phyloP scores from a whole-genome alignment of 495 filamentous ascomycete species.

The Sporormia fimetaria region DNA sequence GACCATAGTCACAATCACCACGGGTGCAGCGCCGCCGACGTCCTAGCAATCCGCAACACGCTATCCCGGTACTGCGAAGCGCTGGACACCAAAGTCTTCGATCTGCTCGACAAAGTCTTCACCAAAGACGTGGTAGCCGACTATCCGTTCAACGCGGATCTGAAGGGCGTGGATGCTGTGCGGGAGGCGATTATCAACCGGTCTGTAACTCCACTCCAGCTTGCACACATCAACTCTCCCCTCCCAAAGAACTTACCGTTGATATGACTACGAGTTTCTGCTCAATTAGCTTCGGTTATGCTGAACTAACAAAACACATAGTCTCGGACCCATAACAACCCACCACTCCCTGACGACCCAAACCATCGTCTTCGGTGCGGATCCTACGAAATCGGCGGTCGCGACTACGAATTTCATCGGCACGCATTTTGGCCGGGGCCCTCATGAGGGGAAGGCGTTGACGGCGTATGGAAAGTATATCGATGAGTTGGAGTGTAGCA shows the following conservation, averaged over 20 bases:
- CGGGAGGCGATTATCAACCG: conserved; percentile 17
- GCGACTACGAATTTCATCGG: conserved; percentile 28
- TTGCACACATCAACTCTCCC: not conserved
- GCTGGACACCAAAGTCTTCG: conserved; percentile 28
- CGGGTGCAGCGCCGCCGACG: conserved; percentile 18
- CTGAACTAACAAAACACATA: conserved; percentile 3
- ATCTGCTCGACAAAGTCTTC: conserved; percentile 27
- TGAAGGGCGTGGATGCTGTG: conserved; percentile 23
- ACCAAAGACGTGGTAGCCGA: conserved; percentile 21
- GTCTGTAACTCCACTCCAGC: not conserved
- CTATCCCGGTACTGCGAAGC: conserved; percentile 28
- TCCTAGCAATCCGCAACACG: conserved; percentile 28
- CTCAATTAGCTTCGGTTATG: not conserved
- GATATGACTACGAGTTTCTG: not conserved
- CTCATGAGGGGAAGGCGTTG: conserved; percentile 24
- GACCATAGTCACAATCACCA: too few relatives aligned
- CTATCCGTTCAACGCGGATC: conserved; percentile 25
- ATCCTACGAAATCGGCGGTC: conserved; percentile 18
- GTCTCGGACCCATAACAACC: conserved; percentile 23
- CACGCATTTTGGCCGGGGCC: conserved; percentile 27
- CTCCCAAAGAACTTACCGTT: not conserved
- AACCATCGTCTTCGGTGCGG: conserved; percentile 16
- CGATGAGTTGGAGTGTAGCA: conserved; percentile 17
- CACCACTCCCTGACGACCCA: conserved; percentile 30
- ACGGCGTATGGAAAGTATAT: conserved; percentile 27